Evolutionary conservation across 164 flowering plant species (phyloP).

Genomic region (Magnolia officinalis): DNA sequence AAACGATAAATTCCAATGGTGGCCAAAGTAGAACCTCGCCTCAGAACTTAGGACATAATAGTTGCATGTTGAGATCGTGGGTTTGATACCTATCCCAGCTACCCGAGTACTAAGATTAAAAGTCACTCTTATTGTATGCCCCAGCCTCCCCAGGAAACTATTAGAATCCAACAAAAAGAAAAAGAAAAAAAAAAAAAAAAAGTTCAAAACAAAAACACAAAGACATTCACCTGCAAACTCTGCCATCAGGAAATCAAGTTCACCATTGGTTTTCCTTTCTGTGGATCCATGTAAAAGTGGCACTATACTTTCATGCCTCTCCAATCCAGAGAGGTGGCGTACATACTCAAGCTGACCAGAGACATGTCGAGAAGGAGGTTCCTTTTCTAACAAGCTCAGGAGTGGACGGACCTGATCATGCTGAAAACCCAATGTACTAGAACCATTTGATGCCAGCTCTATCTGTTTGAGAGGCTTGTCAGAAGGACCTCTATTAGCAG

Average conservation of each 20-base stretch:
- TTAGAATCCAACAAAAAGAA: neutral
- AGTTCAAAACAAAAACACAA: neutral
- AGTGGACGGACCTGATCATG: constrained; percentile 91
- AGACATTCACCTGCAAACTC: constrained; percentile 76
- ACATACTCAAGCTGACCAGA: constrained; percentile 96
- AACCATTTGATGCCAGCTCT: constrained; percentile 38
- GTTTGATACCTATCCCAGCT: neutral
- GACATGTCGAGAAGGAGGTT: constrained; percentile 87
- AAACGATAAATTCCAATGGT: too few species aligned
- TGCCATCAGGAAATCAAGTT: constrained; percentile 88
- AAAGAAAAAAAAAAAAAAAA: too few species aligned
- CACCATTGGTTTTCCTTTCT: constrained; percentile 85
- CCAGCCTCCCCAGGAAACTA: neutral
- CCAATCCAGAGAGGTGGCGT: constrained; percentile 76
- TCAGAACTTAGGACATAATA: neutral
- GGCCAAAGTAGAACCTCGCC: too few species aligned
- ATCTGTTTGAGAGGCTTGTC: constrained; percentile 55
- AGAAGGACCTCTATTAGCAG: constrained; percentile 41
- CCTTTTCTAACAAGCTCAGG: constrained; percentile 94
- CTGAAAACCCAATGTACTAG: constrained; percentile 33
- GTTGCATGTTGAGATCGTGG: neutral
- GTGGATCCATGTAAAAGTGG: constrained; percentile 78
- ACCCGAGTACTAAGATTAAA: neutral
- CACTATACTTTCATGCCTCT: constrained; percentile 82
- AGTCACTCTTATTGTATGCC: neutral